These are phyloP conservation scores for Lodderomyces orthopsilosis DNA, from an alignment of 1,139 yeast genomes.

Conservation along the genomic window DNA sequence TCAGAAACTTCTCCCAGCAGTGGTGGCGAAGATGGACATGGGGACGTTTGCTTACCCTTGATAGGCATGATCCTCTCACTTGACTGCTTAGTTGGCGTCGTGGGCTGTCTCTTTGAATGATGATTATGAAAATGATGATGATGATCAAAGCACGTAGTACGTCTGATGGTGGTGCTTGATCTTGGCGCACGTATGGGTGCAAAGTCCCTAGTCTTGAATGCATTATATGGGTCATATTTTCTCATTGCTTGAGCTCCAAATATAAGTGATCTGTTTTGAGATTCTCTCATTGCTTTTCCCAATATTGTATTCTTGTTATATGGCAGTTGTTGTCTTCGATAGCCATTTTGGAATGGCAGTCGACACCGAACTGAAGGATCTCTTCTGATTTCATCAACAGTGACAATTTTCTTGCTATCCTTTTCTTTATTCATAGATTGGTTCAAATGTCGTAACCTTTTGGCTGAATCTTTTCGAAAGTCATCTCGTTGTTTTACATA, in stretches of 20 bases:
- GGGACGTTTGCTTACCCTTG: conserved; percentile 4
- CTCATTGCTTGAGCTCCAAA: conserved; percentile 21
- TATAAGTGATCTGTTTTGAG: conserved; percentile 33
- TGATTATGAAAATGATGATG: no score
- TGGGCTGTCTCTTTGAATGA: conserved; percentile 2
- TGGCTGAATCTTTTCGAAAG: conserved; percentile 51
- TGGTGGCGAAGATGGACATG: conserved; percentile 6
- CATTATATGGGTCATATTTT: conserved; percentile 27
- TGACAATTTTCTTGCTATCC: conserved; percentile 44
- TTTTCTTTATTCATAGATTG: conserved; percentile 41
- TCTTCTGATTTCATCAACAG: conserved; percentile 35
- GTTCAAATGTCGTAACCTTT: conserved; percentile 44
- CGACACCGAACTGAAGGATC: conserved; percentile 31
- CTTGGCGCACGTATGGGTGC: conserved; percentile 11
- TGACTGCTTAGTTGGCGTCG: conserved; percentile 3
- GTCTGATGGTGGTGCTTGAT: conserved; percentile 3
- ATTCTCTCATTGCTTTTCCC: conserved; percentile 34
- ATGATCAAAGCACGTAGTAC: conserved; percentile 13
- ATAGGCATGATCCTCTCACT: conserved; percentile 6
- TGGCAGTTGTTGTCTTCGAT: conserved; percentile 4
- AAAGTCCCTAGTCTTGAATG: conserved; percentile 15
- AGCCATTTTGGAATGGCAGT: background rate
- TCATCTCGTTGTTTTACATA: conserved; percentile 44
- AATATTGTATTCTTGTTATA: conserved; percentile 29
- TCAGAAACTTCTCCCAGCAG: background rate